Percentiles rank a stretch among this genome's conserved stretches.
Evolutionary conservation across 192 early-diverging fungal species (phyloP).

Genomic region (Rhizophagus sp.): DNA sequence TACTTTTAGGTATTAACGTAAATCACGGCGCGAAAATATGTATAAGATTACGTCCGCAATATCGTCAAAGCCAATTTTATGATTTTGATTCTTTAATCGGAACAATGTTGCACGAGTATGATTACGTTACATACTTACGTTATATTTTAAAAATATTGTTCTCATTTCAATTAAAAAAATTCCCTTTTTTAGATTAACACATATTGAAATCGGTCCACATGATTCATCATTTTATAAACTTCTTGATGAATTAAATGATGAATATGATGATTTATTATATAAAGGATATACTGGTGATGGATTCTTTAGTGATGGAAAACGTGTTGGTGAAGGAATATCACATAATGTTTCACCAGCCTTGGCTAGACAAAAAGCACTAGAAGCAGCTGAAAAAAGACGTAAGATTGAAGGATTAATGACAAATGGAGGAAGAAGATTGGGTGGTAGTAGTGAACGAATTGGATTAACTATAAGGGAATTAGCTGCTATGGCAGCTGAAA

Average conservation of each 20-base stretch:
- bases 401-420: conserved; percentile 58
- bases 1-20: conserved; percentile 65
- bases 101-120: conserved; percentile 83
- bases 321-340: conserved; percentile 46
- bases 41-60: conserved; percentile 60
- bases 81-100: conserved; percentile 65
- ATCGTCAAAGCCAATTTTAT: conserved; percentile 55
- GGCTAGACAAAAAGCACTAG: conserved; percentile 43
- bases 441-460: conserved; percentile 28
- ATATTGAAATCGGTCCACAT: conserved; percentile 60
- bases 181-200: conserved; percentile 34
- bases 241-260: conserved; percentile 56
- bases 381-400: conserved; percentile 58
- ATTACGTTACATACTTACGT: too few relatives aligned
- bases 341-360: conserved; percentile 41
- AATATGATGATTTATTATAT: conserved; percentile 56
- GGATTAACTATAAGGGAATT: conserved; percentile 53
- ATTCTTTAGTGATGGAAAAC: conserved; percentile 51
- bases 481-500: conserved; percentile 71
- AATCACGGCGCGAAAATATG: conserved; percentile 67
- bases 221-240: conserved; percentile 66
- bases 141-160: too few relatives aligned
- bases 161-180: too few relatives aligned
- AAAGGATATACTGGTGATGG: conserved; percentile 54
- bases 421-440: conserved; percentile 53